Base-by-base conservation (phyloP, 2,329 filamentous ascomycete genomes). In the Pestalotiopsis fici region DNA sequence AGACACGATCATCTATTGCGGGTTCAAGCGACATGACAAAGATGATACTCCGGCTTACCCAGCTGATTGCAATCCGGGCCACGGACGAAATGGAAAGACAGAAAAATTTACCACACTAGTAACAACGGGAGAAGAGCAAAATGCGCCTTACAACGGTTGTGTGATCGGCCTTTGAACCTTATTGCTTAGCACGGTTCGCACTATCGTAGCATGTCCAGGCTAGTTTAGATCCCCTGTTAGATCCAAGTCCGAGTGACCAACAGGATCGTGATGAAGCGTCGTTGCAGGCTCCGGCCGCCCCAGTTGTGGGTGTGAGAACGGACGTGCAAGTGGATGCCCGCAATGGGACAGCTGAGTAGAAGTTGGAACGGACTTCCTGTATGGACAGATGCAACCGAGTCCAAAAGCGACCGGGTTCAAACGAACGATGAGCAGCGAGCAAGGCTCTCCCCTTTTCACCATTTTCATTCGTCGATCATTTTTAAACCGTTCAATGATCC, bases 131-230 rank as follows among this genome's bases (percentile, higher is more conserved):
- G 21, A 50, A 21, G 15, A 21, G 21, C 43, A 18, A 43, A 50
- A 50, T 31, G 55, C 27, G 57, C 25, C 27, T 37, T 31, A 7
- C 57, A 60, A 60, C 57, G 57, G 57, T 60, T 60, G 57, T 60
- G 57, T 37, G 57, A 60, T 60, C 57, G 57, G 57, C 57, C 57
- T 27, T 60, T 18, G 57, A 60, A 60, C 57, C 57, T 60, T 60
- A 60, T 39, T 60, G 28, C 25, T 37, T 31, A 31, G 28, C n/a
- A 21, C 25, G 57, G 27, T 37, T 31, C 57, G 21, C 57, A 31
- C 57, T 60, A 60, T 60, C 31, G n/a, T 60, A 60, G 57, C 57
- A 31, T 21, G n/a, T 21, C 57, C 18, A 27, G n/a, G 18, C 57
- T 60, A 60, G 57, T 60, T 60, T 60, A 60, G 57, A 35, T 57